Evolutionary conservation across 805 yeast species (phyloP), one percentile per base, ranked within the genome.

Genomic region (Pichia membranifaciens): DNA sequence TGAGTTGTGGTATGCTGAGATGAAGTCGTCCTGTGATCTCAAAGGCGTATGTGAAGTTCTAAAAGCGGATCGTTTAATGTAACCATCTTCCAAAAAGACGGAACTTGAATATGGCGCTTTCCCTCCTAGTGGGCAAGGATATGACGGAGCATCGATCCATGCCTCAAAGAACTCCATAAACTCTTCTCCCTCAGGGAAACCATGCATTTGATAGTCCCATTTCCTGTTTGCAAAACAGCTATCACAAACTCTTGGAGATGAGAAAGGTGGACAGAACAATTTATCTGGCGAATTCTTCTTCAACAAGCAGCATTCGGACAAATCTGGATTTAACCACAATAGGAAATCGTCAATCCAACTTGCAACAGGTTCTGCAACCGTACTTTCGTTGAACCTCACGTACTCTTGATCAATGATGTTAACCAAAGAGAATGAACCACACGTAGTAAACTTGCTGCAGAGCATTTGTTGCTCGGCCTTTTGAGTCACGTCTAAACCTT

Each of bases 101-200:
- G 89, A 71, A 5, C 71, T 65, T 1, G 85, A 73, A 60, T 91
- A 91, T 0, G 97, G 96, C 0, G 97, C 97, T 58, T 86, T 85
- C 2, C 99, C 99, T 3, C 96, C 98, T 23, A 91, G 68, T 1
- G 98, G 96, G 64, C 99, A 91, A 2, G 91, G 87, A 57, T 86
- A 93, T 48, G 95, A 85, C 2, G 80, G 81, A 1, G 87, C 68
- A 35, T 79, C 72, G 22, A 91, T 86, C 99, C 99, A 91, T 37
- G 84, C 78, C 20, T 76, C 64, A 60, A 89, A 83, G 56, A 73
- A 87, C 39, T 69, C 70, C 79, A 85, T 77, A 58, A 91, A 91
- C 0, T 71, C 70, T 12, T 73, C 75, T 33, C 79, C 80, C 56
- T 78, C 79, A 0, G 99, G 99, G 58, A 93, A 80, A 0, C 93